Conservation (phyloP, 75 land plant genomes). For the Azolla pinnata region DNA sequence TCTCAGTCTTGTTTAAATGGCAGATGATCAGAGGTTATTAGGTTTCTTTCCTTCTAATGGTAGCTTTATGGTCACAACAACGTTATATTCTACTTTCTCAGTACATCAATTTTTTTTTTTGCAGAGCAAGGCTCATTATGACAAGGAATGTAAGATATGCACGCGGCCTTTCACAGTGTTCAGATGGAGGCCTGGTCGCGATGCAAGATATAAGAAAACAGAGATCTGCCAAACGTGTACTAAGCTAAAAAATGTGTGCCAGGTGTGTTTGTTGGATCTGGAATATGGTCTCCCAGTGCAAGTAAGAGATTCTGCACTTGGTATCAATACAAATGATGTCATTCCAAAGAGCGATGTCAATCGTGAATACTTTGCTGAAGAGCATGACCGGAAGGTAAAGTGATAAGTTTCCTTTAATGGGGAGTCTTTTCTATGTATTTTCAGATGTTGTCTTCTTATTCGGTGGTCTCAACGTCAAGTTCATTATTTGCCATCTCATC, state of each 20-base stretch:
- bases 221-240: conserved; percentile 93
- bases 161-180: conserved; percentile 91
- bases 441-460: too few relatives aligned
- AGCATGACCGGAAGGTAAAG: conserved; percentile 94
- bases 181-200: conserved; percentile 96
- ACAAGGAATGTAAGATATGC: conserved; percentile 96
- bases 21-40: too few relatives aligned
- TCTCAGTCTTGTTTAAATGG: too few relatives aligned
- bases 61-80: too few relatives aligned
- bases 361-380: conserved; percentile 91
- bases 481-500: too few relatives aligned
- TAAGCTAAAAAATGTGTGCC: conserved; percentile 94
- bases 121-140: conserved; percentile 91
- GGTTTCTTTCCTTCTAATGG: too few relatives aligned
- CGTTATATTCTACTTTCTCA: too few relatives aligned
- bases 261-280: conserved; percentile 86
- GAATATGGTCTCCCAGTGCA: conserved; percentile 95
- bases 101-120: neutral
- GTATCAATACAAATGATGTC: conserved; percentile 71
- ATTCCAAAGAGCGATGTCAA: conserved; percentile 97
- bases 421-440: too few relatives aligned
- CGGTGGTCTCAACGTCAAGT: too few relatives aligned
- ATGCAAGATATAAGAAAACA: conserved; percentile 85
- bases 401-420: too few relatives aligned
- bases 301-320: conserved; percentile 83